Conservation (phyloP, 257 asterid genomes). For the Misopates orontium region DNA sequence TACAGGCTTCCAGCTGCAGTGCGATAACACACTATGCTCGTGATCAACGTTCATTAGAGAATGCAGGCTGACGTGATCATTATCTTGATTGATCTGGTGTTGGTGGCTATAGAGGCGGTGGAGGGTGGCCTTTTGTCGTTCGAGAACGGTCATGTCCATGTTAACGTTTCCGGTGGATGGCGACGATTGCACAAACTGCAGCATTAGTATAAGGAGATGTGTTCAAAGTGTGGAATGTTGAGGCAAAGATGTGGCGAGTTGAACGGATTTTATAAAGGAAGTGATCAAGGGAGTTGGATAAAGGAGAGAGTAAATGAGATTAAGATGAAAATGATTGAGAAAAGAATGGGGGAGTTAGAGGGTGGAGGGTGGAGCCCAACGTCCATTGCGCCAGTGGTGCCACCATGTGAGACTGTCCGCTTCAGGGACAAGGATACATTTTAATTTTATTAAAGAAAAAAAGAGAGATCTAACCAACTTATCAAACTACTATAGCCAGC, state of each 20-base stretch:
- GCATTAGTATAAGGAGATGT: constrained; percentile 23
- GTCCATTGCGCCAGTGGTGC: constrained; percentile 45
- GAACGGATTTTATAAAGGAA: constrained; percentile 26
- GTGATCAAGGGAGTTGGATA: constrained; percentile 21
- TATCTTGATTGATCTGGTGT: constrained; percentile 33
- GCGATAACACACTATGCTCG: neutral
- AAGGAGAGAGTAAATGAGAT: constrained; percentile 29
- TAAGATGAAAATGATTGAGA: constrained; percentile 21
- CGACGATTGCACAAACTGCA: constrained; percentile 23
- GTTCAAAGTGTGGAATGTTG: neutral
- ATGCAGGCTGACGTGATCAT: constrained; percentile 4
- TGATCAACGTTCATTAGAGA: neutral
- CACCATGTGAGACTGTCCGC: constrained; percentile 67
- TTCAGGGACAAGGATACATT: constrained; percentile 2
- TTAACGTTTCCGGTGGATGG: constrained; percentile 5
- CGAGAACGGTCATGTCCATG: constrained; percentile 50
- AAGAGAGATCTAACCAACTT: constrained; percentile 49
- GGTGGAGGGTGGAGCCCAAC: constrained; percentile 52
- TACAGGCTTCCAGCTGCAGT: constrained; percentile 1
- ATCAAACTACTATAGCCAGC: too few species aligned
- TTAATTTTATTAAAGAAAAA: neutral
- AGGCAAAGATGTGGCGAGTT: constrained; percentile 23
- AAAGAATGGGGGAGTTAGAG: constrained; percentile 16
- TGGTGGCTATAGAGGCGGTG: constrained; percentile 40
- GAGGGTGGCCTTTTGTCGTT: constrained; percentile 44